Evolutionary conservation across 2,329 filamentous ascomycete genomes (phyloP), one percentile per base, ranked within the genome.

Genomic region (Pyrenophora seminiperda): DNA sequence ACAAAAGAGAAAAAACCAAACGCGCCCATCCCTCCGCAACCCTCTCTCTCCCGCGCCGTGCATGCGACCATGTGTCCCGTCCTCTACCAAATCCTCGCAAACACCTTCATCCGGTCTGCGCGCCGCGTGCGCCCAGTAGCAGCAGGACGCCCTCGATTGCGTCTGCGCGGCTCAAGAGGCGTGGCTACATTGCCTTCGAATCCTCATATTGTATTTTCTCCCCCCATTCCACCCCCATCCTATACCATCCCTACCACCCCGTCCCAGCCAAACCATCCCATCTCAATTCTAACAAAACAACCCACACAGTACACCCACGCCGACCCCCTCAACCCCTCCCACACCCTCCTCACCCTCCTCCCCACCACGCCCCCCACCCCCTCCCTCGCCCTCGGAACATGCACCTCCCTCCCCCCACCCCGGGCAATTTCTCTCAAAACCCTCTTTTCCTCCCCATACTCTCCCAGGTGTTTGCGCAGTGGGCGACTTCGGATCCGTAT

Each of bases 351-450:
- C 17, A 80, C 83, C n/a, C 76, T 84, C 42, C 75, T 86, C 9
- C 75, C 82, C 3, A 80, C 79, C 4, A 68, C 75, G 5, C 83
- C 84, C 1, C 78, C 82, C 7, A 82, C 75, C 15, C 67, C 74
- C 5, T 72, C 78, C 13, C 75, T 86, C 39, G 77, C 82, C 15
- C 77, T 86, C 47, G 84, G 83, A 53, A 76, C 78, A 14, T 78
- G 81, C 7, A 75, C 77, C 18, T 71, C 77, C 32, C 71, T 84
- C 84, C 83, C 1, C 81, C 81, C 3, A 83, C 80, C 0, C 78
- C 83, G 3, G 74, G 79, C 41, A 80, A 78, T 20, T 78, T 86
- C 55, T 76, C 68, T 22, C 78, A 83, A 58, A 87, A 86, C 63
- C 77, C 75, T 1, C 68, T 74, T 3, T 86, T 87, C 66, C 71